Evolutionary conservation across 129 eudicot species (phyloP), one percentile per base, ranked within the genome.

Genomic region (Centaurea solstitialis): DNA sequence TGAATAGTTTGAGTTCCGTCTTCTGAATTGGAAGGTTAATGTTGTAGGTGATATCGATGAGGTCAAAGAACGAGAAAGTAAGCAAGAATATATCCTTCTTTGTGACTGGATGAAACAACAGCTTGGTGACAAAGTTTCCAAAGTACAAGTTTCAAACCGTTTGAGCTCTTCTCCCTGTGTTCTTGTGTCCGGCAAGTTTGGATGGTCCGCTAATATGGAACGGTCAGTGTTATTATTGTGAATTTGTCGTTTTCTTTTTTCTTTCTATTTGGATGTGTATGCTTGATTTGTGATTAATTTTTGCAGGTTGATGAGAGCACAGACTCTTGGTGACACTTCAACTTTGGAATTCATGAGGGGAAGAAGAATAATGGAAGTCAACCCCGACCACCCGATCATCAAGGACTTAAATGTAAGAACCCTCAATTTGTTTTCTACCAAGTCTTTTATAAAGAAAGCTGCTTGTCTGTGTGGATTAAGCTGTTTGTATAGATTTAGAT

Each of bases 151-250:
- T 76, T 93, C 99, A n/a, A 91, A 84, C 59, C 98, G 99, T 78
- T 85, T 96, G 41, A 91, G 97, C 84, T 87, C 98, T 15, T 96
- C 99, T 23, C 99, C 99, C 4, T 96, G 99, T 80, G 99, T 96
- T 65, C 94, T 96, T 70, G 99, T 93, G 41, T 96, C 99, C 11
- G 99, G 98, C 69, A 96, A 96, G 86, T 93, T 93, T 78, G 99
- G 99, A 1, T 96, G 99, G 99, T 96, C 98, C 12, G 99, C 99
- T 45, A 96, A 96, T 76, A 96, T 96, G 99, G 99, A 96, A 82
- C 87, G 99, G 99, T 96, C 20, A 3, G 87, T 80, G 65, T 57
- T 57, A 47, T 28, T 28, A 12, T 74, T 57, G 71, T 45, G 6
- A 39, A 64, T 9, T 18, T 37, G 5, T 73, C 20, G 8, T 68